Percentiles rank a stretch among this genome's conserved stretches.
Conservation (phyloP, 2,329 filamentous ascomycete genomes). For the Diaporthe helianthi region DNA sequence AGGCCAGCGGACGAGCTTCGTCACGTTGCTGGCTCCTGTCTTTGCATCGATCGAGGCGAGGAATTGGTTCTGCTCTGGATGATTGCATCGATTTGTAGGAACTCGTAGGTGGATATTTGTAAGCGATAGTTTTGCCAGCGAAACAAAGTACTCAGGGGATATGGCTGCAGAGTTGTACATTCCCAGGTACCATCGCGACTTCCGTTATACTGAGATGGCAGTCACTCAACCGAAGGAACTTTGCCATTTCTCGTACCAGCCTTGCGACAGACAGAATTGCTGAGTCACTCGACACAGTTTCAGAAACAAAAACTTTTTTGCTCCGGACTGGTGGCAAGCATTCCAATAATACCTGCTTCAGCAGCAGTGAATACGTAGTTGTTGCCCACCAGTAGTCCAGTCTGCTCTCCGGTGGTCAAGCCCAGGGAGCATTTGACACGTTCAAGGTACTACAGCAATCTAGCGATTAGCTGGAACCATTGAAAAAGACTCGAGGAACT, state of each 20-base stretch:
- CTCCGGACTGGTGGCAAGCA: not conserved
- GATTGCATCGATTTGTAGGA: not conserved
- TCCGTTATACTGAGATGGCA: not conserved
- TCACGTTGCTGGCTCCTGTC: not conserved
- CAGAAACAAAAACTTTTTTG: not conserved
- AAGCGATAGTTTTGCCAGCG: too few relatives aligned
- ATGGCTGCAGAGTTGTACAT: not conserved
- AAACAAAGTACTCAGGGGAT: not conserved
- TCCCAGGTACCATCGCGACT: not conserved
- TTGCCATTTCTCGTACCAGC: not conserved
- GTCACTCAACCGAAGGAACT: not conserved
- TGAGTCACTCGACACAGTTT: not conserved
- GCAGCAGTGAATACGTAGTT: not conserved
- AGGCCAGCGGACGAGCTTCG: not conserved
- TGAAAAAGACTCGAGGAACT: not conserved
- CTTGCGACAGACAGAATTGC: accelerated
- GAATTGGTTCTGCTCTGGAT: not conserved
- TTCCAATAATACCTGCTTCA: not conserved
- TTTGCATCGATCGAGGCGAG: too few relatives aligned
- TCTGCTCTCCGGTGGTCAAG: not conserved
- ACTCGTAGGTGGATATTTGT: accelerated
- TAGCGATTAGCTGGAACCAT: not conserved
- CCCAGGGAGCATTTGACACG: not conserved
- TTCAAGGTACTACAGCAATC: not conserved
- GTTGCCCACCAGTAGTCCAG: not conserved